Base-by-base conservation (phyloP, 1,284 basidiomycete genomes). In the Gymnopus androsaceus region DNA sequence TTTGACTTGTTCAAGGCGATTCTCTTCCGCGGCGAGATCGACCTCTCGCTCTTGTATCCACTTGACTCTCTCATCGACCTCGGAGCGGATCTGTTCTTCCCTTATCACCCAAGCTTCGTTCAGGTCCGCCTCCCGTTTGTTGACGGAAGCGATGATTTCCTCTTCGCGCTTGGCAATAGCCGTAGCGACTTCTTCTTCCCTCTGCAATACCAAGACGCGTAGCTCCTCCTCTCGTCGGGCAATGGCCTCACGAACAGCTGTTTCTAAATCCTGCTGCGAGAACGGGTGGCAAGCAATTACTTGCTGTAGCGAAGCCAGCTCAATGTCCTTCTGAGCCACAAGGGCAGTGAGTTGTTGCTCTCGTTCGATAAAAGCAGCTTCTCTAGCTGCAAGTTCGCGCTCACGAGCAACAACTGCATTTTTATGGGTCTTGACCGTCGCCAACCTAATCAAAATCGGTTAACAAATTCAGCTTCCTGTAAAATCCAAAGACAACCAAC, bases 71-170 rank as follows among this genome's bases (percentile, higher is more conserved):
- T 84, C 82, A 53, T 83, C 76, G 23, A 82, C 77, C 60, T 83
- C 79, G 53, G 70, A 69, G 50, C 75, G 74, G 33, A 86, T 75
- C 64, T 82, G 76, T 48, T 77, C 76, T 69, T 90, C 87, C 59
- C 82, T 73, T 40, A 72, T 63, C 25, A 70, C 72, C 83, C 87
- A 87, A 31, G 83, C 85, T 14, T 75, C 83, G 53, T 83, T 82
- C 28, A 92, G 79, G 65, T 88, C 84, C 44, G 82, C 81, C 63
- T 92, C 85, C 12, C 89, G 75, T 51, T 75, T 75, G 52, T 85
- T 75, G 44, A 92, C 87, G 14, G 87, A 85, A 27, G 79, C 76
- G 63, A 87, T 78, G 36, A 91, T 86, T 62, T 90, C 88, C 52
- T 86, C 87, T 62, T 90, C 88, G 9, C 84, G 77, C 62, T 79